A percentile compares a stretch with the other conserved stretches of the same genome.
Conservation (phyloP, 768 basidiomycete species). For the Ephemerocybe angulata region DNA sequence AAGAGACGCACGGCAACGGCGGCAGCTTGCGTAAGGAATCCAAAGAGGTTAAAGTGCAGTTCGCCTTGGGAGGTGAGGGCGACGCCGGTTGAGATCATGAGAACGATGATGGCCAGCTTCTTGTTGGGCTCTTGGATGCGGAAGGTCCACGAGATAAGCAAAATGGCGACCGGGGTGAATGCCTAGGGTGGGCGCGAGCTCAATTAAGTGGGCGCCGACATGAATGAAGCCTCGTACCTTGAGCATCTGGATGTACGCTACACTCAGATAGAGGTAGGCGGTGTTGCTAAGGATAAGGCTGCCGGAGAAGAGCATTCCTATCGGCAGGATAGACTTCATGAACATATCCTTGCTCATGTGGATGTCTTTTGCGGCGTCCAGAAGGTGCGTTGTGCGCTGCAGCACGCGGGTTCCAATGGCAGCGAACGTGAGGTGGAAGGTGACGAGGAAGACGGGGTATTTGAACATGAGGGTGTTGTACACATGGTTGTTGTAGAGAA, state of each 20-base stretch:
- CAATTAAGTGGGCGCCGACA: not conserved
- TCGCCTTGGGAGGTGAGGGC: slow-evolving; percentile 90
- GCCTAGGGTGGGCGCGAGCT: slow-evolving; percentile 64
- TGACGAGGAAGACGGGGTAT: slow-evolving; percentile 91
- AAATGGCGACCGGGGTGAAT: slow-evolving; percentile 84
- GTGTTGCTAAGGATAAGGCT: slow-evolving; percentile 89
- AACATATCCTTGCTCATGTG: slow-evolving; percentile 79
- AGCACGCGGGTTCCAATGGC: slow-evolving; percentile 85
- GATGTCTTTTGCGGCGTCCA: slow-evolving; percentile 77
- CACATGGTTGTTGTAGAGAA: slow-evolving; percentile 93
- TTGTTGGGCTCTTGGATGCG: slow-evolving; percentile 85
- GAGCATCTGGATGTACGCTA: slow-evolving; percentile 96
- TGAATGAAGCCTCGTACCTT: slow-evolving; percentile 52
- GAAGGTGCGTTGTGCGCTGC: slow-evolving; percentile 73
- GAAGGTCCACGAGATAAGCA: slow-evolving; percentile 90
- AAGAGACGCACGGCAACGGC: slow-evolving; percentile 72
- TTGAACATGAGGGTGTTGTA: slow-evolving; percentile 82
- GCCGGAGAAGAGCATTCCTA: slow-evolving; percentile 90
- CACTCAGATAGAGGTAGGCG: slow-evolving; percentile 87
- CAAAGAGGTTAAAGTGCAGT: slow-evolving; percentile 76
- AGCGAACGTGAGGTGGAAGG: slow-evolving; percentile 76
- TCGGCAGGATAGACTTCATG: slow-evolving; percentile 83
- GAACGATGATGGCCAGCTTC: slow-evolving; percentile 76
- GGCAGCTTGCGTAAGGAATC: slow-evolving; percentile 83
- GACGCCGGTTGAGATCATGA: slow-evolving; percentile 89